Conservation (phyloP, 1,284 basidiomycete species). For the Albatrellus sp. region DNA sequence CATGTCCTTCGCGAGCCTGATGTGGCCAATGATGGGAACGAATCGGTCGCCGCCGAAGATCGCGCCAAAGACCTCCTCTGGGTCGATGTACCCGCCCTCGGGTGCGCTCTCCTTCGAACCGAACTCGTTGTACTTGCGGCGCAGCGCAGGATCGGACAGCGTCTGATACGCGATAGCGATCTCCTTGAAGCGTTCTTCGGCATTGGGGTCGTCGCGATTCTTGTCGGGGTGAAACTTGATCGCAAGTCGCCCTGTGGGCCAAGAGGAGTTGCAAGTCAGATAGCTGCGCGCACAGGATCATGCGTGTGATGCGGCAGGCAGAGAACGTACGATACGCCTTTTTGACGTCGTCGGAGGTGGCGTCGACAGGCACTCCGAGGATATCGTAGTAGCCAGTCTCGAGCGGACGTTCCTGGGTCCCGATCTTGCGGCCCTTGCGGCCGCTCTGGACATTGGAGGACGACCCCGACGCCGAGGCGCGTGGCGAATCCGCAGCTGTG, state of each 20-base stretch:
- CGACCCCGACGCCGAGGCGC: constrained; percentile 12
- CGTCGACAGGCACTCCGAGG: constrained; percentile 63
- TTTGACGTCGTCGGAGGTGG: constrained; percentile 82
- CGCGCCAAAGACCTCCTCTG: constrained; percentile 85
- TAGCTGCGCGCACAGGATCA: too few species aligned
- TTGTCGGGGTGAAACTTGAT: constrained; percentile 91
- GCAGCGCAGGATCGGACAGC: constrained; percentile 74
- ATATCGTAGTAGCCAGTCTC: constrained; percentile 87
- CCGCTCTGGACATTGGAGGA: constrained; percentile 10
- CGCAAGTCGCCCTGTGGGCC: constrained; percentile 64
- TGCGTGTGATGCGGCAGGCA: neutral
- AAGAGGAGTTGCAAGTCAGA: neutral
- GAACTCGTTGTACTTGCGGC: constrained; percentile 92
- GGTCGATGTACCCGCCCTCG: constrained; percentile 64
- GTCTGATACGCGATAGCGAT: constrained; percentile 85
- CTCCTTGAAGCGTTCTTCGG: constrained; percentile 83
- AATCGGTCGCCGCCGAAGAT: constrained; percentile 88
- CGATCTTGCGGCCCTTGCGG: constrained; percentile 50
- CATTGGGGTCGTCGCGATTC: constrained; percentile 87
- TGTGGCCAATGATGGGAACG: constrained; percentile 71
- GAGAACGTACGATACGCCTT: constrained; percentile 75
- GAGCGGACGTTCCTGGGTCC: constrained; percentile 79
- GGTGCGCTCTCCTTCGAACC: constrained; percentile 71
- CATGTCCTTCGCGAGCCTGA: constrained; percentile 89
- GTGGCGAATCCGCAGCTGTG: constrained; percentile 13